phyloP scores from a whole-genome alignment of 345 rosid genomes.

The Sapria himalayana region DNA sequence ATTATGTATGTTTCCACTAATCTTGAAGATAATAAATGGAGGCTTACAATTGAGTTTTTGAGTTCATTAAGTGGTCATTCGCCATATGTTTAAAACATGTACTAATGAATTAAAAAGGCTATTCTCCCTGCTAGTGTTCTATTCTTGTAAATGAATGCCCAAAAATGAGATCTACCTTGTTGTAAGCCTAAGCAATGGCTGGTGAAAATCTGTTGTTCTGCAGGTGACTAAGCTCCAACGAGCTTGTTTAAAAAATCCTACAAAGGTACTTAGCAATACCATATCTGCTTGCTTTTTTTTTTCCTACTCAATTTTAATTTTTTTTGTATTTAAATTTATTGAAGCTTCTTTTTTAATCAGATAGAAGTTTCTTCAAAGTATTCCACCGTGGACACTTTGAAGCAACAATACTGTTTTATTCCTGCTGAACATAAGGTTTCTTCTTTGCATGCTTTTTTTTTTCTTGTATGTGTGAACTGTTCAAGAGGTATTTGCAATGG shows the following conservation, averaged over 20 bases:
- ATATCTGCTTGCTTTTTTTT: background rate
- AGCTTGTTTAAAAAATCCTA: constrained; percentile 79
- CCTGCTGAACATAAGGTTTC: constrained; percentile 76
- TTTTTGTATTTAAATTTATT: constrained; percentile 4
- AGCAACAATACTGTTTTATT: constrained; percentile 58
- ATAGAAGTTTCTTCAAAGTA: constrained; percentile 87
- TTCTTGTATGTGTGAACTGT: constrained; percentile 1
- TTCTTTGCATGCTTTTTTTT: constrained; percentile 6
- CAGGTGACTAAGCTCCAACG: constrained; percentile 87
- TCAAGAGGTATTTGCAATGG: background rate
- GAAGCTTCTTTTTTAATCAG: constrained; percentile 17
- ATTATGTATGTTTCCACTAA: no score
- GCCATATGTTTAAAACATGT: no score
- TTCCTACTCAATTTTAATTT: constrained; percentile 1
- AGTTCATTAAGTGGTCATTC: no score
- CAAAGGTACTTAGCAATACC: constrained; percentile 36
- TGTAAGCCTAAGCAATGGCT: background rate
- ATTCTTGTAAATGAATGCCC: no score
- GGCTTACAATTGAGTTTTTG: no score
- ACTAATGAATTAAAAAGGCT: no score
- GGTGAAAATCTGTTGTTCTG: constrained; percentile 5
- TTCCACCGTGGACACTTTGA: constrained; percentile 79
- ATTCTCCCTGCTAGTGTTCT: no score
- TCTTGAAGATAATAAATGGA: no score
- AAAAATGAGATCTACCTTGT: no score